Evolutionary conservation across 2,329 filamentous ascomycete species (phyloP).

Genomic region (Exophiala aquamarina): DNA sequence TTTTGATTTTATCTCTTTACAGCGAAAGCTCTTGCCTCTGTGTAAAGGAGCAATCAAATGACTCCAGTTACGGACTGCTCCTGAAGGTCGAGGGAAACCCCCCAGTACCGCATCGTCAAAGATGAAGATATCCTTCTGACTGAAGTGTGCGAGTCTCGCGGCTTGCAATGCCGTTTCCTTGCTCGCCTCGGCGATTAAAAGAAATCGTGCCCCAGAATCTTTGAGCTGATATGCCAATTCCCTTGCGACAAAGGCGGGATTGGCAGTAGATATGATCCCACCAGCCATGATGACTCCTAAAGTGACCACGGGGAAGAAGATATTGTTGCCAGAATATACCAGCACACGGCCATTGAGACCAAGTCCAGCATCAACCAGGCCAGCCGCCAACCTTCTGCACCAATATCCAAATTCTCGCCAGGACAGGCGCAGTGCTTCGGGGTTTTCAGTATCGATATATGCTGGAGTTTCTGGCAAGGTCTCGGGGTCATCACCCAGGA

Average conservation of each 20-base stretch:
- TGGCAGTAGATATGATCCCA: slow-evolving; percentile 70
- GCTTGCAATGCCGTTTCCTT: slow-evolving; percentile 1
- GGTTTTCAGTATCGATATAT: slow-evolving; percentile 61
- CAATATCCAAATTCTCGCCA: slow-evolving; percentile 61
- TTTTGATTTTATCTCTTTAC: slow-evolving; percentile 1
- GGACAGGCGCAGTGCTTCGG: slow-evolving; percentile 62
- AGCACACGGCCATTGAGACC: slow-evolving; percentile 65
- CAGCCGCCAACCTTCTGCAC: slow-evolving; percentile 68
- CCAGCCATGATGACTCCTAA: slow-evolving; percentile 70
- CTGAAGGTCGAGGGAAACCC: not conserved
- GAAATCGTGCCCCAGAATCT: slow-evolving; percentile 39
- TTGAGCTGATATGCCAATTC: slow-evolving; percentile 70
- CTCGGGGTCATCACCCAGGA: slow-evolving; percentile 44
- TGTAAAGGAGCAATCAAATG: slow-evolving; percentile 1
- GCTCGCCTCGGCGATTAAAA: slow-evolving; percentile 27
- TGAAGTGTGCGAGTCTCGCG: not conserved
- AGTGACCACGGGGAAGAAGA: slow-evolving; percentile 66
- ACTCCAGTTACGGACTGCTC: slow-evolving; percentile 7
- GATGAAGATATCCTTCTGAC: slow-evolving; percentile 2
- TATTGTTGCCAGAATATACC: slow-evolving; percentile 66
- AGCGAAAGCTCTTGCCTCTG: slow-evolving; percentile 1
- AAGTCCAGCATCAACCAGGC: slow-evolving; percentile 56
- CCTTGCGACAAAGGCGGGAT: slow-evolving; percentile 62
- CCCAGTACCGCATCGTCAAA: slow-evolving; percentile 3
- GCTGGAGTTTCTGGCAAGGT: slow-evolving; percentile 34